Percentiles rank a stretch among this genome's conserved stretches.
Evolutionary conservation across 2,329 filamentous ascomycete species (phyloP).

Genomic region (Aspergillus texensis): DNA sequence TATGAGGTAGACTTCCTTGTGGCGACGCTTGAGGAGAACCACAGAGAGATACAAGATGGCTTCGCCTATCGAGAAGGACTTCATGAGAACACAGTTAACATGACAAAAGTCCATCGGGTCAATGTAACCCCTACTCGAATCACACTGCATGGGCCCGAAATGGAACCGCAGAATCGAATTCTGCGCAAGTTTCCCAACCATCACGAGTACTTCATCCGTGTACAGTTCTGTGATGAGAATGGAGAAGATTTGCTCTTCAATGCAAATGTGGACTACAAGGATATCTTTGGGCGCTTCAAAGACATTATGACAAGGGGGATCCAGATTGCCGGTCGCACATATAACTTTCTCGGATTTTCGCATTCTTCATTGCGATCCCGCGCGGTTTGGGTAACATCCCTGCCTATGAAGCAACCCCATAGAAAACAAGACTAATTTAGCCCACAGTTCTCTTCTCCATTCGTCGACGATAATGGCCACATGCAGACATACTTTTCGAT

Average conservation of each 20-base stretch:
- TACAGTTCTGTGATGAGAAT: conserved; percentile 30
- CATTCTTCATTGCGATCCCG: conserved; percentile 75
- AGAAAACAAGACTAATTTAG: not conserved
- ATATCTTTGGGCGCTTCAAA: conserved; percentile 57
- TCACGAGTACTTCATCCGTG: conserved; percentile 29
- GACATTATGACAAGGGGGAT: conserved; percentile 62
- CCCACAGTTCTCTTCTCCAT: conserved; percentile 48
- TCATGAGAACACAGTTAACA: conserved; percentile 34
- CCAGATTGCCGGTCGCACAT: conserved; percentile 63
- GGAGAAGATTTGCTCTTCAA: conserved; percentile 27
- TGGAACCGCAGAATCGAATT: conserved; percentile 35
- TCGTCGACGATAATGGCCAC: conserved; percentile 36
- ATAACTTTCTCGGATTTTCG: conserved; percentile 74
- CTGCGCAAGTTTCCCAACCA: conserved; percentile 28
- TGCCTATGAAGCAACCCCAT: no score
- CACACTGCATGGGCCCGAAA: conserved; percentile 61
- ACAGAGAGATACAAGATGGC: conserved; percentile 36
- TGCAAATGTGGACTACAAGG: conserved; percentile 18
- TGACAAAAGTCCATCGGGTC: conserved; percentile 57
- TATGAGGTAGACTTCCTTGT: conserved; percentile 48
- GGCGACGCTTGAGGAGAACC: conserved; percentile 42
- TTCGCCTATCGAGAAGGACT: conserved; percentile 19
- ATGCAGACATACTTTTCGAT: conserved; percentile 41
- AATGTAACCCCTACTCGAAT: conserved; percentile 62
- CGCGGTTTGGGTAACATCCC: conserved; percentile 60